A percentile compares a stretch with the other conserved stretches of the same genome.
Evolutionary conservation across 441 rosid species (phyloP).

Genomic region (Pelargonium cotyledonis): DNA sequence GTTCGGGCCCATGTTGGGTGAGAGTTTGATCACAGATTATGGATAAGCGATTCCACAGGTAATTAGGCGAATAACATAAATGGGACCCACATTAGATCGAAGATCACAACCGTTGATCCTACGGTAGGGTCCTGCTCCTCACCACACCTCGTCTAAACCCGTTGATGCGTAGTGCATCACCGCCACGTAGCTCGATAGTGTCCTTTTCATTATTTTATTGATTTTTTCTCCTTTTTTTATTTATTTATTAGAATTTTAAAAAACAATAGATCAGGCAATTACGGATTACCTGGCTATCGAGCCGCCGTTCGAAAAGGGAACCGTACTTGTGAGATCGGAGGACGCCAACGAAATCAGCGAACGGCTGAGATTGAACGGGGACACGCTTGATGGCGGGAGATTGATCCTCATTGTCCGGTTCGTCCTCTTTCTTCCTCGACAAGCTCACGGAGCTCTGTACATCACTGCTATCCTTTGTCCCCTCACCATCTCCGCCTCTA

Average conservation of each 20-base stretch:
- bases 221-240: background rate
- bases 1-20: background rate
- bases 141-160: background rate
- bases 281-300: slow-evolving; percentile 1
- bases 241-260: background rate
- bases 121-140: background rate
- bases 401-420: slow-evolving; percentile 8
- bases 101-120: background rate
- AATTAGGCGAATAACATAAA: background rate
- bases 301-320: background rate
- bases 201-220: background rate
- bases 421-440: slow-evolving; percentile 8
- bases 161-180: background rate
- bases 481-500: background rate
- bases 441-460: slow-evolving; percentile 9
- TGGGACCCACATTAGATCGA: background rate
- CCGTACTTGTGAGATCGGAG: background rate
- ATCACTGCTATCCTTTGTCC: background rate
- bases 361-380: background rate
- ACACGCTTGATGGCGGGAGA: slow-evolving; percentile 22
- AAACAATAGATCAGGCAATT: background rate
- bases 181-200: too few relatives aligned
- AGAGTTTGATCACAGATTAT: background rate
- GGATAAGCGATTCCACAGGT: background rate
- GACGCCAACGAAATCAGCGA: background rate